phyloP scores from a whole-genome alignment of 2,329 filamentous ascomycete species.

The Aspergillus sp. region DNA sequence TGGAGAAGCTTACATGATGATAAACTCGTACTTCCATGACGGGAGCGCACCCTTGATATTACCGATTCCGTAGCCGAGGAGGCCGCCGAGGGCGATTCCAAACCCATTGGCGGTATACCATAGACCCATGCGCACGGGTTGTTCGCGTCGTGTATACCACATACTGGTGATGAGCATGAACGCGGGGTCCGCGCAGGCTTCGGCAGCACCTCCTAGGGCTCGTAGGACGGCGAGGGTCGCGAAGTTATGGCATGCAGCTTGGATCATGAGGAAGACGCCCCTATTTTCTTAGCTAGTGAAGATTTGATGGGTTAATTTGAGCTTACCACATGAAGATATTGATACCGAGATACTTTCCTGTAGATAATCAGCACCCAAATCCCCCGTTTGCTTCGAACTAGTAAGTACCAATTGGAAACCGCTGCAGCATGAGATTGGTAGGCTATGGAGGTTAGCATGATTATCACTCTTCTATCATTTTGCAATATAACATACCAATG shows the following conservation, averaged over 20 bases:
- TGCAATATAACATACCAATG: constrained; percentile 31
- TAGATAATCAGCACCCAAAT: not conserved
- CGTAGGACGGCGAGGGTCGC: constrained; percentile 56
- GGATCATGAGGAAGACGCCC: constrained; percentile 53
- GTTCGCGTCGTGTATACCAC: constrained; percentile 65
- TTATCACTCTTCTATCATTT: not conserved
- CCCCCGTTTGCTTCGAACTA: too few relatives aligned
- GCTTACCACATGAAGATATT: constrained; percentile 59
- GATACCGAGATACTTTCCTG: constrained; percentile 53
- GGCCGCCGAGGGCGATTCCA: constrained; percentile 59
- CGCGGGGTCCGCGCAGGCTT: constrained; percentile 58
- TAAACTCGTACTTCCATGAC: constrained; percentile 68
- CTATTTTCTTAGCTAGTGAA: constrained; percentile 16
- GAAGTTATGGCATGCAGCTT: constrained; percentile 57
- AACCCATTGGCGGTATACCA: constrained; percentile 63
- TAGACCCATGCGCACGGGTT: constrained; percentile 59
- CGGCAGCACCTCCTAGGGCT: constrained; percentile 57
- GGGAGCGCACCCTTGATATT: constrained; percentile 57
- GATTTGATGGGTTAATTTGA: not conserved
- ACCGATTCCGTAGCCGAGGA: constrained; percentile 61
- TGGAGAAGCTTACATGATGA: constrained; percentile 53
- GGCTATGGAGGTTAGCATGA: constrained; percentile 27
- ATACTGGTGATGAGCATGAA: constrained; percentile 66
- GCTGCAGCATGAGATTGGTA: constrained; percentile 55
- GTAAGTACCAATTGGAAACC: constrained; percentile 48